Base-by-base conservation (phyloP, 1,139 yeast genomes). In the Maudiozyma humilis region DNA sequence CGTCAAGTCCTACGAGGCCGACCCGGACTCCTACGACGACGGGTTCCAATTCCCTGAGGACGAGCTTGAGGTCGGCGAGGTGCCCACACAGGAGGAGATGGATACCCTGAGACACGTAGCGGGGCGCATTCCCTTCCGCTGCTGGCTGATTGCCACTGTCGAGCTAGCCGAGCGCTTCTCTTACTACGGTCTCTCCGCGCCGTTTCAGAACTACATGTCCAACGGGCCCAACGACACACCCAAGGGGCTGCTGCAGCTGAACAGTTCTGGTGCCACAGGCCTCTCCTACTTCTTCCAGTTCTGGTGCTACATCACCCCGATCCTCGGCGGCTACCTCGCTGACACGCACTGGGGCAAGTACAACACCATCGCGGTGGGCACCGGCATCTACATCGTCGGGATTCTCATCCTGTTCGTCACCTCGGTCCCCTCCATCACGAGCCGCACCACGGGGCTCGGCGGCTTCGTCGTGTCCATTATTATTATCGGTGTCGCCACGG, bases 161-260 rank as follows among this genome's bases (percentile, higher is more conserved):
- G 95, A 85, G 63, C 75, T 85, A 51, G 79, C 89, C 35, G 95
- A 85, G 64, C 75, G 95, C 55, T 85, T 85, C 62, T 73, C 91
- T n/a, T 85, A 79, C 69, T 85, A 84, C 56, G 93, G 94, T 58
- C 69, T 83, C 47, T 71, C 81, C 41, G 82, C 85, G 49, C 82
- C 86, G 17, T 78, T 84, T 68, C 82, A 79, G 64, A 84, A 85
- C 66, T 84, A 83, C 63, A 79, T 83, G 79, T 87, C 82, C 32
- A 71, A 71, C 41, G 68, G 69, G 16, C 64, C 68, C 14, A 52
- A 59, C 36, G 66, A 67, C 38, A 78, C 78, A 36, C 67, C 68
- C 29, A 48, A 52, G 32, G 93, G 93, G 61, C 77, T 79, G 14
- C 71, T 84, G 51, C 72, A 72, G 36, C 70, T 81, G 53, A 79